Base-by-base conservation (phyloP, 768 basidiomycete genomes). In the Leccinum ochraceum region DNA sequence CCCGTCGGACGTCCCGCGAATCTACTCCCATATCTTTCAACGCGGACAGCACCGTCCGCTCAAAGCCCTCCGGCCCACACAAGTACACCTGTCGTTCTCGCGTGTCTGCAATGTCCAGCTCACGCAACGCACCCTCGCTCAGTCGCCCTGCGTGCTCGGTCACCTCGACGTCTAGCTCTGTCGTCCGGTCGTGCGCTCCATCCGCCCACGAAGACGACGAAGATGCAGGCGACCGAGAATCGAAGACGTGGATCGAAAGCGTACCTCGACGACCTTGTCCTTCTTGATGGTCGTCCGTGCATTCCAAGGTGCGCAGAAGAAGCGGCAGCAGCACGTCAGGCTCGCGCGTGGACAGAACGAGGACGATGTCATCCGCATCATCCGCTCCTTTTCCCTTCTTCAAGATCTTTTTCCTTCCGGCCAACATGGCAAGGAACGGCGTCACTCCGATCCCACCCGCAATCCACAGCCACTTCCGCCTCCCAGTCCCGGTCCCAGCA, bases 401-500 rank as follows among this genome's bases (percentile, higher is more conserved):
- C n/a, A 20, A 46, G 17, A 11, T 20, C 10, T 22, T 48, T 42
- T 56, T 56, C 28, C 53, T 30, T 56, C 68, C 30, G 56, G 57
- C 53, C 4, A 87, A 72, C 85, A 87, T 84, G 34, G 80, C 81
- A 32, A 89, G 69, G 72, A 86, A 89, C 0, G 86, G 86, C 16
- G 87, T 88, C 51, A 88, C 60, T 3, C 87, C 87, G 56, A 88
- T 87, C 1, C 87, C 86, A 22, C 85, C 85, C 0, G 85, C 86
- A 16, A 83, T 60, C 85, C 83, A 87, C 46, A 86, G 66, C 56
- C 83, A 69, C 51, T 74, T 75, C 24, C 46, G 56, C 28, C 51
- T 56, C 17, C 46, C 51, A 4, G 24, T 42, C 39, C 17, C 42
- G 14, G n/a, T 42, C 9, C 42, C 20, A 20, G 6, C 20, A 46